Evolutionary conservation across 2,329 filamentous ascomycete species (phyloP).

Genomic region (Elsinoe fawcettii): DNA sequence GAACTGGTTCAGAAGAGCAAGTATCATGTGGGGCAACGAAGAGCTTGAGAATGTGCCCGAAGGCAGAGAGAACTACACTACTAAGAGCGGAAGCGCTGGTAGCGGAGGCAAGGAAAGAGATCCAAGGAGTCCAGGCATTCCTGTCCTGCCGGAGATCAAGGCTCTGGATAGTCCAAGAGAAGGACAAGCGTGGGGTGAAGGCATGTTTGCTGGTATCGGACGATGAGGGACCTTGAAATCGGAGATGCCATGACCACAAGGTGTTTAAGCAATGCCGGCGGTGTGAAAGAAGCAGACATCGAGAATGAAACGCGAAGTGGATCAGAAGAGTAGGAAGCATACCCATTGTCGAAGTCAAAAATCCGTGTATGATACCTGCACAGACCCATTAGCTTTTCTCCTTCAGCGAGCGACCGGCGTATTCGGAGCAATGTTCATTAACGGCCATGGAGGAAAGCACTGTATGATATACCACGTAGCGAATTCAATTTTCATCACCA

Average conservation of each 20-base stretch:
- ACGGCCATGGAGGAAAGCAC: neutral
- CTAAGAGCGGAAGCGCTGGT: slow-evolving; percentile 4
- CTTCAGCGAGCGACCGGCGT: neutral
- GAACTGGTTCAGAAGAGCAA: slow-evolving; percentile 32
- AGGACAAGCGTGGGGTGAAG: slow-evolving; percentile 7
- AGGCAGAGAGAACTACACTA: neutral
- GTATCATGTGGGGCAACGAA: slow-evolving; percentile 18
- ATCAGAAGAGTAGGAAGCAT: neutral
- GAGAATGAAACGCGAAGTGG: neutral
- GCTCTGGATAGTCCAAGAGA: neutral
- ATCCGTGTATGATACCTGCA: slow-evolving; percentile 6
- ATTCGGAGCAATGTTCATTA: neutral
- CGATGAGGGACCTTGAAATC: neutral
- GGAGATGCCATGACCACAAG: too few relatives aligned
- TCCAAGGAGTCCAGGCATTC: neutral
- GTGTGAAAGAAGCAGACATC: too few relatives aligned
- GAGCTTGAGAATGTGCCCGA: slow-evolving; percentile 10
- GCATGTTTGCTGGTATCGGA: slow-evolving; percentile 10
- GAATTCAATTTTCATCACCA: neutral
- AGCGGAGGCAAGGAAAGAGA: neutral
- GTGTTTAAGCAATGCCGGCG: too few relatives aligned
- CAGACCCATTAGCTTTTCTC: neutral
- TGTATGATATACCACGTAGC: slow-evolving; percentile 4
- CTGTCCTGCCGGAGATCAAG: slow-evolving; percentile 10
- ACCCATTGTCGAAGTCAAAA: neutral